A percentile compares a stretch with the other conserved stretches of the same genome.
These are phyloP conservation scores for Lactarius psammicola DNA, from an alignment of 768 basidiomycete species.

Conservation along the genomic window DNA sequence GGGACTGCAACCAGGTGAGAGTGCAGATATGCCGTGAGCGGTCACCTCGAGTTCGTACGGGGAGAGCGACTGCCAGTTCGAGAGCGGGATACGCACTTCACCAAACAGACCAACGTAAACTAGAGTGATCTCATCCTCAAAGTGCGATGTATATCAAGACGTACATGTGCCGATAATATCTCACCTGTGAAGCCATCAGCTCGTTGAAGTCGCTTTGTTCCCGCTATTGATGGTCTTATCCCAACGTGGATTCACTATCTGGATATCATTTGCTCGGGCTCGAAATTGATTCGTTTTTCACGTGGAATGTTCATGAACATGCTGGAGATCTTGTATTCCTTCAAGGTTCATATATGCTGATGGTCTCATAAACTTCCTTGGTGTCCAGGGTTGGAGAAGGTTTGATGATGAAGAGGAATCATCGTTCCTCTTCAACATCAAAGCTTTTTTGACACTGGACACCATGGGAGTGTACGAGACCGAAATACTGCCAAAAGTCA, in stretches of 20 bases:
- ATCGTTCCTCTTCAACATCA: neutral
- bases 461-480: neutral
- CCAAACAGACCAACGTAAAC: neutral
- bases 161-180: neutral
- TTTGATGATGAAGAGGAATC: neutral
- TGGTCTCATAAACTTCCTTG: neutral
- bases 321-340: neutral
- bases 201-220: neutral
- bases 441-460: neutral
- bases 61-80: slow-evolving; percentile 59
- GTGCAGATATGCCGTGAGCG: too few species aligned
- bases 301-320: neutral
- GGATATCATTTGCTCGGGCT: neutral
- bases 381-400: neutral
- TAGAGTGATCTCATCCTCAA: neutral
- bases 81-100: slow-evolving; percentile 47
- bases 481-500: neutral
- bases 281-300: neutral
- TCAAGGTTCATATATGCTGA: neutral
- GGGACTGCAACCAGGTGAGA: neutral
- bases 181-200: neutral
- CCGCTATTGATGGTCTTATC: too few species aligned
- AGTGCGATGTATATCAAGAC: neutral
- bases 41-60: too few species aligned
- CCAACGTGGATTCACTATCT: neutral